Evolutionary conservation across 1,284 basidiomycete species (phyloP), one percentile per base, ranked within the genome.

Genomic region (Lentinus polychrous): DNA sequence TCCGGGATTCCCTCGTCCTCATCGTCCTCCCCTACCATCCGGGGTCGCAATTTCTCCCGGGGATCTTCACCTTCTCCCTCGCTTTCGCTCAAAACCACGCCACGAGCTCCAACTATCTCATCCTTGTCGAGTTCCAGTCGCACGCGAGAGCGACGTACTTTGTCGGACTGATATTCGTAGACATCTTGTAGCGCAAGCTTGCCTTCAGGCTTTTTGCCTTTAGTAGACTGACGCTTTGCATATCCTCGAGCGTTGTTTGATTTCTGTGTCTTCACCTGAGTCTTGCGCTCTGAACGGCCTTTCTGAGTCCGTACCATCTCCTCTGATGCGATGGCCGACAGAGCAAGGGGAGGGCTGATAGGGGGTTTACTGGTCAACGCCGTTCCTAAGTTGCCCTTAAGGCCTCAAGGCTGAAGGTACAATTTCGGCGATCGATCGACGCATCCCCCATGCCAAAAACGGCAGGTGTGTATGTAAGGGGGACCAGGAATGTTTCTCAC

Each of bases 151-250:
- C 83, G 70, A 46, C 80, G 71, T 10, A 72, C 68, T 55, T 76
- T 76, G 37, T 76, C 73, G 10, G 71, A 71, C 46, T 75, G 67
- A 49, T 81, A 79, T 57, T 86, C 83, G 60, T 85, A 86, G 2
- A 86, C 72, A 55, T 86, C 80, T 2, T 48, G 54, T 8, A 62
- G 51, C n/a, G 63, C 51, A 17, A 58, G 45, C n/a, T 20, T 18
- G 1, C 43, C 44, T 7, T 58, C 50, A n/a, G 59, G 45, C 14
- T 55, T 49, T 57, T 72, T 69, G 38, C 67, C 62, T 57, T 75
- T 75, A 43, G 62, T 63, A 18, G 71, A 68, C 36, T 73, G 72
- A 45, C 78, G 74, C 62, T 76, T 78, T 35, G 73, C 69, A 52
- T 78, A 81, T 8, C 78, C 79, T 32, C 67, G 62, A 7, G 68